Base-by-base conservation (phyloP, 257 asterid genomes). In the Plantago elongata region DNA sequence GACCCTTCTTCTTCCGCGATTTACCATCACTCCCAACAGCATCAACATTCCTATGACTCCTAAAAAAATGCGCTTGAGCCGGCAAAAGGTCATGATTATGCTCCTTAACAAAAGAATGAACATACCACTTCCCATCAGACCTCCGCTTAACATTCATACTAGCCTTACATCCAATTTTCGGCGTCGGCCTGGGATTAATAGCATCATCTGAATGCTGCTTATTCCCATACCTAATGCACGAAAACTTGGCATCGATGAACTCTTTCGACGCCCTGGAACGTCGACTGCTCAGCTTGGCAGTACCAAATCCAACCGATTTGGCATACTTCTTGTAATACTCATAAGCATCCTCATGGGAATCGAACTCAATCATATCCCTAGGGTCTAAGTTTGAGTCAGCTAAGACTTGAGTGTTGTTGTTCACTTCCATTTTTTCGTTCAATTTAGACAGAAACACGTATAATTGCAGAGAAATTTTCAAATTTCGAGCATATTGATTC, bases 11-110 rank as follows among this genome's bases (percentile, higher is more conserved):
- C 81, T 80, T 81, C 79, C 94, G 74, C 42, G 78, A 69, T 70
- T 72, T 84, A 15, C 74, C n/a, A 57, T 88, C 98, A 63, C 30
- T 77, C 63, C 65, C 76, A 59, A 70, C 76, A n/a, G 87, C 72
- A 68, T 77, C 95, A 42, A 34, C 69, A 68, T 57, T 76, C 72
- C 91, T 85, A 69, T 91, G 98, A 69, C 98, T 84, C 67, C 96
- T 71, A 57, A 90, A 91, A 45, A 88, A 88, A 75, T 91, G 96
- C 1, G 84, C 90, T 60, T 91, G 96, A 62, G 80, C 85, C 0
- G 98, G 98, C 67, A 91, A 75, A 73, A 91, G 96, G 70, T 91
- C 95, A n/a, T 88, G 98, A 68, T 90, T 90, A 45, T 90, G 98
- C 72, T 85, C 95, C 66, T 84, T 91, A 5, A 83, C 75, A 67